Conservation (phyloP, 176 grass and related monocot genomes). For the Metroxylon sagu region DNA sequence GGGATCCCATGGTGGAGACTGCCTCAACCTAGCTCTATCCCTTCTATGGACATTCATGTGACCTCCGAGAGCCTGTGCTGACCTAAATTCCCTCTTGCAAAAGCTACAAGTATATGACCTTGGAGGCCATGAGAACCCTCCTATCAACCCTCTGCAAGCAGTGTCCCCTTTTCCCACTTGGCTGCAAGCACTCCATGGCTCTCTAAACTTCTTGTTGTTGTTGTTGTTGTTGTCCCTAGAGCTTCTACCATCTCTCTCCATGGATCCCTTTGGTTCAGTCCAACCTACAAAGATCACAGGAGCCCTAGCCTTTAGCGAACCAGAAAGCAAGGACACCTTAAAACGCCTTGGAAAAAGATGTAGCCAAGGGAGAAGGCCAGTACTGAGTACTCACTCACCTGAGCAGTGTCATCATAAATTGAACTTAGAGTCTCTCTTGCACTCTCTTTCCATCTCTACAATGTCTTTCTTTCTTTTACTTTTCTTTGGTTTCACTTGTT, state of each 20-base stretch:
- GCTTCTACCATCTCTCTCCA: constrained; percentile 23
- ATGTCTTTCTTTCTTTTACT: constrained; percentile 1
- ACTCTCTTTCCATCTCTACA: constrained; percentile 5
- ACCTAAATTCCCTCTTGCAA: constrained; percentile 44
- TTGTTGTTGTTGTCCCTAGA: constrained; percentile 12
- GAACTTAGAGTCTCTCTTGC: neutral
- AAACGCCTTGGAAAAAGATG: neutral
- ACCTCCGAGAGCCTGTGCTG: constrained; percentile 40
- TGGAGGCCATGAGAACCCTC: constrained; percentile 31
- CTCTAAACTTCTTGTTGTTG: neutral
- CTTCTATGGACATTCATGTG: constrained; percentile 49
- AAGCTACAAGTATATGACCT: constrained; percentile 42
- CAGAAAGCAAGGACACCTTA: neutral
- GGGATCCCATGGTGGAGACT: constrained; percentile 21
- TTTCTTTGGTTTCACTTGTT: neutral
- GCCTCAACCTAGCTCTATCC: constrained; percentile 32
- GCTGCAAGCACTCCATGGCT: constrained; percentile 17
- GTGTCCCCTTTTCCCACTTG: constrained; percentile 16
- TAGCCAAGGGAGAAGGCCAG: constrained; percentile 14
- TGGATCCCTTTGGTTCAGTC: neutral
- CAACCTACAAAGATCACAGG: too few relatives aligned
- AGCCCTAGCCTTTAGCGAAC: neutral
- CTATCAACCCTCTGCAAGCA: constrained; percentile 5
- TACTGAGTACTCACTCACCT: constrained; percentile 31
- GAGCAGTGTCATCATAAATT: constrained; percentile 37